Conservation (phyloP, 176 grass and related monocot species). For the Areca catechu region DNA sequence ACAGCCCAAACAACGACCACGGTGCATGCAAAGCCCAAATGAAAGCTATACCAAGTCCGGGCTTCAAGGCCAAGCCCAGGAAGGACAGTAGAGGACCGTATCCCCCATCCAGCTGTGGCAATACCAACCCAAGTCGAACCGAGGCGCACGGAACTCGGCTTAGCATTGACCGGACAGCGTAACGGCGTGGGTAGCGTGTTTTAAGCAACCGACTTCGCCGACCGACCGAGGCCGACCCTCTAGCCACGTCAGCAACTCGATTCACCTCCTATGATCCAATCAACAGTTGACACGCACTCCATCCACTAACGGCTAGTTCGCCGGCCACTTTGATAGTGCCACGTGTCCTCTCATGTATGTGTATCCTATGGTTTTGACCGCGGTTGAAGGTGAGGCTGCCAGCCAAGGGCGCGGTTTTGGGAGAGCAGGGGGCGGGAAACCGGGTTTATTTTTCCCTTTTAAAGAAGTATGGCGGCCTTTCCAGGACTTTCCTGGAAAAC, state of each 20-base stretch:
- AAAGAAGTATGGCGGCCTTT: not conserved
- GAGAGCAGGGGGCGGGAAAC: conserved; percentile 1
- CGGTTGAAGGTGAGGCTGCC: not conserved
- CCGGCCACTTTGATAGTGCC: not conserved
- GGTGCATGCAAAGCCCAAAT: too few species aligned
- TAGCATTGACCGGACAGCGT: too few species aligned
- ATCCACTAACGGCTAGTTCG: conserved; percentile 1
- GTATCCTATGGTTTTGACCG: not conserved
- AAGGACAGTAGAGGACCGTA: too few species aligned
- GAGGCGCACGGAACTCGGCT: too few species aligned
- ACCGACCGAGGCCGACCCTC: not conserved
- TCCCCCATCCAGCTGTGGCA: too few species aligned
- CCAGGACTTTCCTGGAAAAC: conserved; percentile 5
- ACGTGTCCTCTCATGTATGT: not conserved
- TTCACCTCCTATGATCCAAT: not conserved
- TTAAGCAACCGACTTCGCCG: conserved; percentile 3
- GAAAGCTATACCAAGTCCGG: too few species aligned
- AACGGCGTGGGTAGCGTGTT: not conserved
- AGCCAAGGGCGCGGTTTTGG: not conserved
- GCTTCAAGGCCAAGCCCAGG: too few species aligned
- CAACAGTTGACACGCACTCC: not conserved
- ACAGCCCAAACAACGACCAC: too few species aligned
- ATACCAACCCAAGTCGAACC: too few species aligned
- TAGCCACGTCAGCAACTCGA: not conserved
- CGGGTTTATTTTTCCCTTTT: not conserved